Base-by-base conservation (phyloP, 805 yeast species). In the Blastobotrys chiropterorum region DNA sequence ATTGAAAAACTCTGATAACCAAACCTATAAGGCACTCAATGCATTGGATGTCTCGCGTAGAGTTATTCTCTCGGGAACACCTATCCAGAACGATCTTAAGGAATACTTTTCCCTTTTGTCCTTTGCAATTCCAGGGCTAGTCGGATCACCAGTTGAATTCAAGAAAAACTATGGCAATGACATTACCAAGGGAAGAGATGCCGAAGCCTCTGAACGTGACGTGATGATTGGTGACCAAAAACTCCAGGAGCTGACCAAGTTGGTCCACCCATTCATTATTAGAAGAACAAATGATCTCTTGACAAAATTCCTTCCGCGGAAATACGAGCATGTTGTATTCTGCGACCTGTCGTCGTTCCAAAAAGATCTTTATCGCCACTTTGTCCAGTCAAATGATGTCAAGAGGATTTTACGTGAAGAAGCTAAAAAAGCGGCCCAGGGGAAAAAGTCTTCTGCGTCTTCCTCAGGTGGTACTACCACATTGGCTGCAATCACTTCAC, bases 321-420 rank as follows among this genome's bases (percentile, higher is more conserved):
- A 94, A 67, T 90, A 90, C 65, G 99, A 94, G 67, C 96, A 94
- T 67, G 98, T 94, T 19, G 86, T 94, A n/a, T 94, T 92, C 67
- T 90, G 94, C 55, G 84, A 83, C 43, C 70, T 94, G 51, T 78
- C 92, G 1, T 88, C 87, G 0, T 76, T 90, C 69, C 99, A 94
- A 67, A 70, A 73, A 48, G 68, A 74, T 0, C 67, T 94, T 1
- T 94, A 94, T 63, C 72, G 78, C 49, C 84, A 83, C 57, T 87
- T 86, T 60, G 77, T 90, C 49, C 79, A 86, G 11, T 83, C 95
- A 3, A 89, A 94, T 1, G 94, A 83, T 49, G 83, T 89, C 57
- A 79, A 75, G 47, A 80, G 78, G 56, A 67, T 88, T 8, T 59
- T 87, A n/a, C 77, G 71, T 55, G 68, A 62, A 2, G 53, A 42